Conservation (phyloP, 306 rosid species). For the Datisca glomerata region DNA sequence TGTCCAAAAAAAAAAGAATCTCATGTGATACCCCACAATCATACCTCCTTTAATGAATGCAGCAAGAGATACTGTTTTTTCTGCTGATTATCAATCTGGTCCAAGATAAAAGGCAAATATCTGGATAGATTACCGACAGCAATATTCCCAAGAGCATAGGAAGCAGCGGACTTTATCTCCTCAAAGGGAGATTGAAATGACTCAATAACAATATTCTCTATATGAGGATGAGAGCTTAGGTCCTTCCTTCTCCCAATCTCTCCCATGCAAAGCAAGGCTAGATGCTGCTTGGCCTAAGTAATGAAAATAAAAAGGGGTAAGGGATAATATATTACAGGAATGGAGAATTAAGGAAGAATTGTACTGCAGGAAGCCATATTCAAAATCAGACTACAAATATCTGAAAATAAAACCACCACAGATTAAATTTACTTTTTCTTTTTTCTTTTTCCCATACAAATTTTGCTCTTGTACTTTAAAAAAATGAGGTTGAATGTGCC, state of each 20-base stretch:
- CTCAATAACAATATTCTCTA: slow-evolving; percentile 92
- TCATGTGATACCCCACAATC: slow-evolving; percentile 17
- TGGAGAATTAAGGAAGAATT: background rate
- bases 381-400: too few species aligned
- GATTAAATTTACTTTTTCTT: too few species aligned
- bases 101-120: slow-evolving; percentile 95
- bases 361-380: background rate
- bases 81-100: slow-evolving; percentile 99
- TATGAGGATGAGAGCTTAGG: slow-evolving; percentile 69
- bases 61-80: slow-evolving; percentile 96
- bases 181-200: slow-evolving; percentile 98
- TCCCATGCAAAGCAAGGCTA: slow-evolving; percentile 85
- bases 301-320: slow-evolving; percentile 8
- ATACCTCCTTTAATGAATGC: slow-evolving; percentile 96
- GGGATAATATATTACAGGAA: too few species aligned
- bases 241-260: slow-evolving; percentile 98
- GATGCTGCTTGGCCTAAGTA: slow-evolving; percentile 92
- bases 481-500: too few species aligned
- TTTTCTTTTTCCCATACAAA: too few species aligned
- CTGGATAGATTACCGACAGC: slow-evolving; percentile 95
- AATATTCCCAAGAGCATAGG: slow-evolving; percentile 97
- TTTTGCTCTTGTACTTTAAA: too few species aligned
- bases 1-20: slow-evolving; percentile 1
- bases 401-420: too few species aligned
- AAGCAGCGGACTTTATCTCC: slow-evolving; percentile 98